Conservation (phyloP, 202 grass and related monocot genomes). For the Brachypodium distachyon region DNA sequence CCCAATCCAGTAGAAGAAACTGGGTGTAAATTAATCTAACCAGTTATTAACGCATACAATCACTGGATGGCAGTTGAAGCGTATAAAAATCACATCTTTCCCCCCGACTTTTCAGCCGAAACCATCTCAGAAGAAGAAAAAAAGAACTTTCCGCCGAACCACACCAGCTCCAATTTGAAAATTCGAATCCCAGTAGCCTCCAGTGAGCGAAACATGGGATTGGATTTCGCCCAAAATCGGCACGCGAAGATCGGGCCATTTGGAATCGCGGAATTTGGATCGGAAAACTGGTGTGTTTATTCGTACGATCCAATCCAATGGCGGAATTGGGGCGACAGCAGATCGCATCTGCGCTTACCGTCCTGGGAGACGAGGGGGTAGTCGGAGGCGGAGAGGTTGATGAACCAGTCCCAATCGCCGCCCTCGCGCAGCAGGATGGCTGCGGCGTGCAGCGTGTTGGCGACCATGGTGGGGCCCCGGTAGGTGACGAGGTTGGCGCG, state of each 20-base stretch:
- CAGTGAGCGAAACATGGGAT: neutral
- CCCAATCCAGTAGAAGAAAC: conserved; percentile 7
- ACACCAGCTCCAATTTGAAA: conserved; percentile 19
- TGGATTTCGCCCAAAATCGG: neutral
- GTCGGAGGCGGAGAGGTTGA: conserved; percentile 94
- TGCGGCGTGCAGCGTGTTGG: conserved; percentile 93
- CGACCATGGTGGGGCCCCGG: conserved; percentile 93
- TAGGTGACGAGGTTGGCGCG: conserved; percentile 94
- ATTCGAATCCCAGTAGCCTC: neutral
- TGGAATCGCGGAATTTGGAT: conserved; percentile 12
- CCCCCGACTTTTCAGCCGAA: neutral
- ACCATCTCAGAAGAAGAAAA: too few relatives aligned
- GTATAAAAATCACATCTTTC: conserved; percentile 35
- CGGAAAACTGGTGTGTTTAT: neutral
- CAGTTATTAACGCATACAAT: neutral
- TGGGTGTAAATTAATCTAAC: conserved; percentile 30
- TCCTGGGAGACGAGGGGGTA: conserved; percentile 92
- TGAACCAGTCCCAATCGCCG: conserved; percentile 96
- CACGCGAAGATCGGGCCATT: neutral
- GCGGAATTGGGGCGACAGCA: neutral
- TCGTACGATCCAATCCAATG: conserved; percentile 29
- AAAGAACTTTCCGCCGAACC: too few relatives aligned
- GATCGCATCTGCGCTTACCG: conserved; percentile 57
- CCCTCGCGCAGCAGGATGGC: conserved; percentile 81
- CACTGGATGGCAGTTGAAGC: neutral